A percentile compares a stretch with the other conserved stretches of the same genome.
phyloP scores from a whole-genome alignment of 495 filamentous ascomycete genomes.

The Trichoderma reesei region DNA sequence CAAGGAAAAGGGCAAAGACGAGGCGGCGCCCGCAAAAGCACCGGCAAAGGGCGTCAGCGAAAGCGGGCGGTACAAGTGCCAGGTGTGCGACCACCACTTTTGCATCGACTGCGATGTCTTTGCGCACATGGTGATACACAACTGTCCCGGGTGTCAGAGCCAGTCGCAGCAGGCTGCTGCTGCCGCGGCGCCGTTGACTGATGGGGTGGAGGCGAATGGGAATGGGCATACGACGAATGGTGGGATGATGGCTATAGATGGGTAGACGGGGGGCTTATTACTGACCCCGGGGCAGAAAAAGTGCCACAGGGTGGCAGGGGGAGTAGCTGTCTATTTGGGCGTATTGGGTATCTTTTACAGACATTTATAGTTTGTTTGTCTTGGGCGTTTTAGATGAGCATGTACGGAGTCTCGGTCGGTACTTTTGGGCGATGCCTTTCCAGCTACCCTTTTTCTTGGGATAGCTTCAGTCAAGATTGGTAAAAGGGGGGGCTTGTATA shows the following conservation, averaged over 20 bases:
- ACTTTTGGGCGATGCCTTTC: background rate
- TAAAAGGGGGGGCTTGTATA: too few species aligned
- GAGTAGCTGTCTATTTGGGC: background rate
- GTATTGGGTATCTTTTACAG: background rate
- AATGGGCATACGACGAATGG: conserved; percentile 13
- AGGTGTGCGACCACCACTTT: conserved; percentile 75
- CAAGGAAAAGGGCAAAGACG: conserved; percentile 15
- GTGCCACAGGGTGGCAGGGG: background rate
- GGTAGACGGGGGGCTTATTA: background rate
- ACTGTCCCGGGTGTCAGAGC: conserved; percentile 90
- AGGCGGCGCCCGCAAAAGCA: conserved; percentile 25
- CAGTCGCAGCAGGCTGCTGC: conserved; percentile 22
- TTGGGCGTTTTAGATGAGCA: background rate
- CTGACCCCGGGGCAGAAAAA: background rate
- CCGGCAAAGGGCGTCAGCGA: conserved; percentile 64
- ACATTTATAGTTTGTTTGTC: background rate
- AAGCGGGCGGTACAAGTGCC: conserved; percentile 80
- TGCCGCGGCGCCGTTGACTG: background rate
- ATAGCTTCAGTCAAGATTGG: background rate
- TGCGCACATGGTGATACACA: conserved; percentile 85
- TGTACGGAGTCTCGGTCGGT: background rate
- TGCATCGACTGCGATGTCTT: conserved; percentile 98
- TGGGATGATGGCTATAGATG: conserved; percentile 31
- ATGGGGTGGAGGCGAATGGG: conserved; percentile 13
- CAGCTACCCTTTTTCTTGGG: background rate